Base-by-base conservation (phyloP, 2,329 filamentous ascomycete genomes). In the Colletotrichum australisinense region DNA sequence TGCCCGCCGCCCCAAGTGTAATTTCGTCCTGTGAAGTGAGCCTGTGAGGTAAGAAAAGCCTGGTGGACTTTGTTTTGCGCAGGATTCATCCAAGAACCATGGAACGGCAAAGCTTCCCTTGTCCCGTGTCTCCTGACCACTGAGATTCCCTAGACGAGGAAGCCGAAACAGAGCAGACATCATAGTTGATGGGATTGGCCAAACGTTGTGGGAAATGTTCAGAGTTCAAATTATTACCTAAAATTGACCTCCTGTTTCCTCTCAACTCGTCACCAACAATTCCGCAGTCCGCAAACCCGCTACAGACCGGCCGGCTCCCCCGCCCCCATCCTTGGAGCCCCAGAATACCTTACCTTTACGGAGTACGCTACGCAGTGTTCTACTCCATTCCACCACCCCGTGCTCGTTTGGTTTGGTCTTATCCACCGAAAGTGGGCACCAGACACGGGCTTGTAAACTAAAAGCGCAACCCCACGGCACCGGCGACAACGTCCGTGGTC, bases 341-440 rank as follows among this genome's bases (percentile, higher is more conserved):
- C 69, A 69, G 65, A 72, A 56, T 28, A 59, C 53, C 46, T 42
- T 42, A 42, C 38, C 38, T 42, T 42, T 42, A 16, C 35, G 11
- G 11, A 4, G 35, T 38, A 38, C 35, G 5, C 63, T 58, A 46
- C 32, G 32, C 32, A 35, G 32, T 35, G 32, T 22, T 58, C 28
- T 16, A 30, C 55, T 38, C 52, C 52, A 55, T 32, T 38, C 32
- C 49, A 49, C 30, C 53, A 19, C 30, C 52, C 65, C 65, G 69
- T 72, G 69, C 65, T 67, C 32, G 26, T 72, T 64, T 72, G 65
- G 42, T 60, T 57, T 60, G 66, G 53, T 59, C 52, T 72, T 69
- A 69, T 64, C 70, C 70, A 72, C 70, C 57, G 59, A 58, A 55
- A 72, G 69, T 69, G 69, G 69, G 35, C 69, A 72, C 69, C 58